These are phyloP conservation scores for Emmonsiellopsis sp. DNA, from an alignment of 2,329 filamentous ascomycete species.

Conservation along the genomic window DNA sequence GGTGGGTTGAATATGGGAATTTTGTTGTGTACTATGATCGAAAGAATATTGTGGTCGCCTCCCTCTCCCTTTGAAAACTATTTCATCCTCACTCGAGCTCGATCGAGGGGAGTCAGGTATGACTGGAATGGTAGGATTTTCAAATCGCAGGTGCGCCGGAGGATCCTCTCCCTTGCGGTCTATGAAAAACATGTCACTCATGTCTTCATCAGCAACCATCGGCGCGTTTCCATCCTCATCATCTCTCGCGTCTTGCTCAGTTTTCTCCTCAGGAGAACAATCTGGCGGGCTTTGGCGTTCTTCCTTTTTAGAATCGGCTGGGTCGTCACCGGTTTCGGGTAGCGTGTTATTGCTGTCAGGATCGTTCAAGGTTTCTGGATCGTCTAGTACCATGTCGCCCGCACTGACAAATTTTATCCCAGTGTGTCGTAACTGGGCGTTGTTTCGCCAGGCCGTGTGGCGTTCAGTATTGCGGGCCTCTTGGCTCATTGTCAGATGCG, in stretches of 20 bases:
- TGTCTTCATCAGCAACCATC: neutral
- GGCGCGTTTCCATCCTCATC: neutral
- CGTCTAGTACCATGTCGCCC: slow-evolving; percentile 36
- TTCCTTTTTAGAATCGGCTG: neutral
- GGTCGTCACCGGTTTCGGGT: neutral
- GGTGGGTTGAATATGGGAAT: neutral
- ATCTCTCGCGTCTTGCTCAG: neutral
- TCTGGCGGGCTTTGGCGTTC: neutral
- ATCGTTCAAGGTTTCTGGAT: slow-evolving; percentile 16
- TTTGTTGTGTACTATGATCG: neutral
- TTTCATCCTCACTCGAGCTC: slow-evolving; percentile 59
- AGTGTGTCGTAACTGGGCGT: slow-evolving; percentile 45
- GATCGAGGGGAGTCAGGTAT: neutral
- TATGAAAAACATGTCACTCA: neutral
- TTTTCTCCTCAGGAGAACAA: neutral
- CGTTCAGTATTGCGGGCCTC: slow-evolving; percentile 50
- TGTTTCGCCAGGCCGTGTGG: slow-evolving; percentile 38
- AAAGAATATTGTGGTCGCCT: slow-evolving; percentile 7
- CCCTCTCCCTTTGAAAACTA: slow-evolving; percentile 29
- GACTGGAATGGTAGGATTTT: neutral
- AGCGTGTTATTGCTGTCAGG: neutral
- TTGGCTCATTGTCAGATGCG: slow-evolving; percentile 41
- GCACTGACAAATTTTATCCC: slow-evolving; percentile 53
- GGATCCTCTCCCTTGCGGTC: neutral
- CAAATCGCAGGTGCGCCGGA: neutral